Percentiles rank a stretch among this genome's conserved stretches.
These are phyloP conservation scores for Phytophthora niederhauseri DNA, from an alignment of 352 stramenopile genomes.

Conservation along the genomic window DNA sequence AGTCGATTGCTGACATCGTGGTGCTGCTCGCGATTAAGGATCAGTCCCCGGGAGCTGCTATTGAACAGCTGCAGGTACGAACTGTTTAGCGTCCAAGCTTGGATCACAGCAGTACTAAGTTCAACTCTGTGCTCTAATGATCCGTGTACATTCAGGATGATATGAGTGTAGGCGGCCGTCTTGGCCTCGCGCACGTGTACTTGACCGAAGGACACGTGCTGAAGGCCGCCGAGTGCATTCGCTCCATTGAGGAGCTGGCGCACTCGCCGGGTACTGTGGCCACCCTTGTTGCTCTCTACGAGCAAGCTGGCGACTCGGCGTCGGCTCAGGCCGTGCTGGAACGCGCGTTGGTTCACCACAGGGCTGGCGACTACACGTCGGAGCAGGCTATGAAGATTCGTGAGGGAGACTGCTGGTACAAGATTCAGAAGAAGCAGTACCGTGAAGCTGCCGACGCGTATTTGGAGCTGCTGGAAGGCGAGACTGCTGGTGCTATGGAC, in stretches of 20 bases:
- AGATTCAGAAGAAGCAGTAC: conserved; percentile 84
- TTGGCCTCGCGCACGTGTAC: conserved; percentile 75
- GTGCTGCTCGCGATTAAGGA: conserved; percentile 72
- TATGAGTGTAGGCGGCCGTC: conserved; percentile 59
- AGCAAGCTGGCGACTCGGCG: conserved; percentile 58
- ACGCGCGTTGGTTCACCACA: conserved; percentile 58
- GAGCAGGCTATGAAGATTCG: conserved; percentile 71
- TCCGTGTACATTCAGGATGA: conserved; percentile 35
- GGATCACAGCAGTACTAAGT: background rate
- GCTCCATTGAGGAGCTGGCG: conserved; percentile 64
- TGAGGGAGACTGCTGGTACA: conserved; percentile 80
- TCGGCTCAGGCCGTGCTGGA: conserved; percentile 61
- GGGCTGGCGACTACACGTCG: conserved; percentile 57
- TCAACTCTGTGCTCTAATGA: background rate
- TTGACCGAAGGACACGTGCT: conserved; percentile 54
- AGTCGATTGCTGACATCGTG: conserved; percentile 64
- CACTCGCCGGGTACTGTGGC: conserved; percentile 80
- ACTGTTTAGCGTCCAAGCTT: background rate
- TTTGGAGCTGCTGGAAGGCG: conserved; percentile 70
- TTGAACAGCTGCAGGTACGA: conserved; percentile 54
- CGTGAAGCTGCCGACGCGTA: conserved; percentile 66
- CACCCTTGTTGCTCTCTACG: conserved; percentile 78
- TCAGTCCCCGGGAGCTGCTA: conserved; percentile 53
- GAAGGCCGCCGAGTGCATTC: conserved; percentile 64
- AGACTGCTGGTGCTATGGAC: conserved; percentile 60